Conservation (phyloP, 75 land plant species). For the Ceratopteris richardii region DNA sequence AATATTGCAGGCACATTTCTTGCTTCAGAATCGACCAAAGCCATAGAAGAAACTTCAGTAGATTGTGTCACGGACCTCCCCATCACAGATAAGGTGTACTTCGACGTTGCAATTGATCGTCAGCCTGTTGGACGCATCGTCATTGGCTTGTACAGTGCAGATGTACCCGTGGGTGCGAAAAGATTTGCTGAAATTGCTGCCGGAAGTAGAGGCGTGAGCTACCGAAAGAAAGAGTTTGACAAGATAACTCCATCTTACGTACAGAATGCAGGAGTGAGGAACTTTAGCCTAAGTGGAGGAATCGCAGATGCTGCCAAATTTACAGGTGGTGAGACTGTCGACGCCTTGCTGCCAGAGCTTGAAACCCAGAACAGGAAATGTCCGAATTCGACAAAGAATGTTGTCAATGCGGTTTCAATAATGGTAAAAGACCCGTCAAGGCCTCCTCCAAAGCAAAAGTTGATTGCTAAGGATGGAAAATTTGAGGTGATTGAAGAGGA, state of each 20-base stretch:
- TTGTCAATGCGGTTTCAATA: constrained; percentile 45
- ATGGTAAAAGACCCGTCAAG: constrained; percentile 63
- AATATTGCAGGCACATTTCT: too few relatives aligned
- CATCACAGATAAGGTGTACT: constrained; percentile 50
- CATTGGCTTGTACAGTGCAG: constrained; percentile 56
- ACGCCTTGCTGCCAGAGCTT: constrained; percentile 48
- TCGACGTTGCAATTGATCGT: constrained; percentile 82
- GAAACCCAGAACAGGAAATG: constrained; percentile 15
- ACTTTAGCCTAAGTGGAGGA: constrained; percentile 55
- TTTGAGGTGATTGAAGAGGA: constrained; percentile 77
- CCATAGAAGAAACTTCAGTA: too few relatives aligned
- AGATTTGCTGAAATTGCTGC: constrained; percentile 54
- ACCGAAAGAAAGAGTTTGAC: constrained; percentile 76
- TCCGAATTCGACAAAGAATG: constrained; percentile 39
- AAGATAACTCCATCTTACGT: constrained; percentile 70
- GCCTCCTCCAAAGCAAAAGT: constrained; percentile 72
- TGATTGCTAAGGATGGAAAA: constrained; percentile 73
- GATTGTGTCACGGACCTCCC: not conserved
- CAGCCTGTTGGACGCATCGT: constrained; percentile 61
- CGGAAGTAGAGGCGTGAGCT: constrained; percentile 67
- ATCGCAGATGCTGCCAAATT: constrained; percentile 54
- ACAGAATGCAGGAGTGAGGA: constrained; percentile 77
- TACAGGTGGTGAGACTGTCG: constrained; percentile 34
- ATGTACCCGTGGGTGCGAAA: constrained; percentile 59
- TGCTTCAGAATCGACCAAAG: too few relatives aligned